These are phyloP conservation scores for Candida pini DNA, from an alignment of 805 yeast genomes.

Conservation along the genomic window DNA sequence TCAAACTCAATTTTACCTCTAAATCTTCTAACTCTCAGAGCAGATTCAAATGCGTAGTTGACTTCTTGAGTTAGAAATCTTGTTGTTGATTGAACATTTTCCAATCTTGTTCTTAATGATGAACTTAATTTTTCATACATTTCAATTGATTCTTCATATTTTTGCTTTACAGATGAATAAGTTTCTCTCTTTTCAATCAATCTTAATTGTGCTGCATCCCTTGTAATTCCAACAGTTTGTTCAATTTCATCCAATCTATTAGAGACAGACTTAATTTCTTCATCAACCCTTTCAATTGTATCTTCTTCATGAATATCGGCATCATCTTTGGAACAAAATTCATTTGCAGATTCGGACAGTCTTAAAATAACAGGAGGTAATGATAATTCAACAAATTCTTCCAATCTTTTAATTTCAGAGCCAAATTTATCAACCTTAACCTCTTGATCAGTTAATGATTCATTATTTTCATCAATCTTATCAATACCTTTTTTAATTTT, in stretches of 20 bases:
- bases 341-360: constrained; percentile 26
- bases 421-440: constrained; percentile 17
- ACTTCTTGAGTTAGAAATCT: constrained; percentile 42
- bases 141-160: constrained; percentile 29
- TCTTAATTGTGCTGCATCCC: constrained; percentile 48
- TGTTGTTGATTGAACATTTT: constrained; percentile 36
- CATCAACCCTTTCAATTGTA: constrained; percentile 41
- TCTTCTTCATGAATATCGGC: constrained; percentile 36
- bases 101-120: constrained; percentile 39
- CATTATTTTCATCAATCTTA: constrained; percentile 17
- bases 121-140: constrained; percentile 25
- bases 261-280: constrained; percentile 42
- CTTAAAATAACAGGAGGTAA: constrained; percentile 25
- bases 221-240: constrained; percentile 44
- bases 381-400: constrained; percentile 20
- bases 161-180: constrained; percentile 37
- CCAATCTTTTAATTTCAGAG: constrained; percentile 20
- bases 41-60: constrained; percentile 50
- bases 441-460: constrained; percentile 8
- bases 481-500: constrained; percentile 19
- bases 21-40: constrained; percentile 64
- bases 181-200: constrained; percentile 39
- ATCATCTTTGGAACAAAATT: constrained; percentile 43
- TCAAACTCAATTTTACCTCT: constrained; percentile 68
- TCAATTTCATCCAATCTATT: constrained; percentile 48